phyloP scores from a whole-genome alignment of 208 protist genomes.

The Wallacemonas sp. region DNA sequence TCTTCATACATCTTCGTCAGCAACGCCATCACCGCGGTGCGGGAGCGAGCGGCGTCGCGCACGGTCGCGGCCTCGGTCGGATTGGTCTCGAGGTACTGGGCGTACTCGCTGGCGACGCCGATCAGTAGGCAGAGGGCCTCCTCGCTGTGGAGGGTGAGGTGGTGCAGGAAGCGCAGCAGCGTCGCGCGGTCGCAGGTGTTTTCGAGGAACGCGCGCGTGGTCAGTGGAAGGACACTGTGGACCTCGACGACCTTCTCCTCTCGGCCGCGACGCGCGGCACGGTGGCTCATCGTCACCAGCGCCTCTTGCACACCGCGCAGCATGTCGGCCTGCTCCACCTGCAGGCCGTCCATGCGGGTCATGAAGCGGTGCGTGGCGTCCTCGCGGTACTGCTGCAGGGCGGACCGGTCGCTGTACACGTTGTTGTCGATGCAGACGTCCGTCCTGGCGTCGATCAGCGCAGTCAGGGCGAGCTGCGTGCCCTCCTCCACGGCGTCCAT shows the following conservation, averaged over 20 bases:
- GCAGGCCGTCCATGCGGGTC: conserved; percentile 46
- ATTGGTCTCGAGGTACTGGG: conserved; percentile 41
- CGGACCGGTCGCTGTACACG: conserved; percentile 39
- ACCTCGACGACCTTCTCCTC: conserved; percentile 35
- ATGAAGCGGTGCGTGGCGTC: conserved; percentile 44
- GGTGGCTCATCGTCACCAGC: conserved; percentile 42
- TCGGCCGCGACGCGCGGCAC: conserved; percentile 24
- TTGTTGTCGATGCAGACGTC: conserved; percentile 55
- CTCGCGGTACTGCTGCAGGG: conserved; percentile 43
- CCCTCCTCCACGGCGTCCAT: conserved; percentile 61
- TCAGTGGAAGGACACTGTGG: conserved; percentile 38
- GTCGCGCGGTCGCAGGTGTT: conserved; percentile 55
- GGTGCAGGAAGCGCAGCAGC: conserved; percentile 56
- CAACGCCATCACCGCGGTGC: conserved; percentile 35
- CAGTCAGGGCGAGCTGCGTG: conserved; percentile 34
- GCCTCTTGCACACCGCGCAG: conserved; percentile 59
- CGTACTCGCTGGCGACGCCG: conserved; percentile 57
- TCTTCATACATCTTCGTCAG: conserved; percentile 62
- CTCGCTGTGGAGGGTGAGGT: conserved; percentile 41
- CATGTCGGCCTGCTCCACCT: conserved; percentile 60
- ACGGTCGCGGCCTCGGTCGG: conserved; percentile 44
- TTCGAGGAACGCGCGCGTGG: conserved; percentile 35
- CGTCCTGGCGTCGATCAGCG: conserved; percentile 51
- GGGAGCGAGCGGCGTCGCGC: conserved; percentile 21
- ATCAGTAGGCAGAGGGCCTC: conserved; percentile 39